These are phyloP conservation scores for Hypoxylon sp. DNA, from an alignment of 2,329 filamentous ascomycete genomes.

Conservation along the genomic window DNA sequence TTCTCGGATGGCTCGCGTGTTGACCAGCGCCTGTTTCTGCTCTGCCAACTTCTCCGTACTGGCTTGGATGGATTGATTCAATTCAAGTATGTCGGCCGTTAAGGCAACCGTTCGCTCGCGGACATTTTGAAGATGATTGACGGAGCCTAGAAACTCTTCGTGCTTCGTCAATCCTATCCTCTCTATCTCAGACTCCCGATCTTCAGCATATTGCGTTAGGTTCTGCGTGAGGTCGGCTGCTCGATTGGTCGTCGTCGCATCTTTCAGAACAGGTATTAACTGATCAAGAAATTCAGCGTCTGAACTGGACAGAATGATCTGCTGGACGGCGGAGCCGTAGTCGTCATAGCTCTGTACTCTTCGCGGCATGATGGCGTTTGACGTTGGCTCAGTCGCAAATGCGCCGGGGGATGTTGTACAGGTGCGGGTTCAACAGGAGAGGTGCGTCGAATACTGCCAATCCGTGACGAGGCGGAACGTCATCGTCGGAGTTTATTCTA, in stretches of 20 bases:
- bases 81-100: slow-evolving; percentile 89
- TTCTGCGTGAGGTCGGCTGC: slow-evolving; percentile 81
- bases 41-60: slow-evolving; percentile 95
- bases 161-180: slow-evolving; percentile 95
- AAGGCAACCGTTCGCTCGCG: slow-evolving; percentile 90
- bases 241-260: slow-evolving; percentile 82
- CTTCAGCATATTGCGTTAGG: slow-evolving; percentile 83
- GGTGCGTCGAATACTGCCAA: slow-evolving; percentile 10
- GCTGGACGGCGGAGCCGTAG: slow-evolving; percentile 54
- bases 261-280: slow-evolving; percentile 92
- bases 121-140: slow-evolving; percentile 92
- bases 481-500: slow-evolving; percentile 14
- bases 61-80: slow-evolving; percentile 94
- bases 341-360: slow-evolving; percentile 54
- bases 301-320: slow-evolving; percentile 94
- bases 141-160: slow-evolving; percentile 93
- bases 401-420: slow-evolving; percentile 3
- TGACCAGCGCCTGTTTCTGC: slow-evolving; percentile 94
- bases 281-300: slow-evolving; percentile 97
- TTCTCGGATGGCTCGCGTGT: slow-evolving; percentile 90
- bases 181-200: slow-evolving; percentile 92
- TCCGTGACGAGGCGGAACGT: slow-evolving; percentile 10
- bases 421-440: slow-evolving; percentile 3
- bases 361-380: slow-evolving; percentile 47
- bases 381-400: slow-evolving; percentile 13